Base-by-base conservation (phyloP, 768 basidiomycete species). In the Tulasnella sp. region DNA sequence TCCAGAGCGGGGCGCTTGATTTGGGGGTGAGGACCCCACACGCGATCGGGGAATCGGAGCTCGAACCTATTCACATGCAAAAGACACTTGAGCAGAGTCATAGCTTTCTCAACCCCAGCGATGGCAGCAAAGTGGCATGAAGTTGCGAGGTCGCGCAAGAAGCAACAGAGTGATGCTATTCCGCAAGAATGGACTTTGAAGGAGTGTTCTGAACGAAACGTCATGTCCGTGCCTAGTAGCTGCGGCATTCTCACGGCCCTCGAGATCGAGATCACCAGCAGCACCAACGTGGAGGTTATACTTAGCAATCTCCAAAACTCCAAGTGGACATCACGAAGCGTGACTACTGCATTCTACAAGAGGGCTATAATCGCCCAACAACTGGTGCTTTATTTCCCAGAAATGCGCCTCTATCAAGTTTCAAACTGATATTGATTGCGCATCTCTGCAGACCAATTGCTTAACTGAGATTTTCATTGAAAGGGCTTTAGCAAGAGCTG, bases 391-490 rank as follows among this genome's bases (percentile, higher is more conserved):
- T n/a, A 19, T 6, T 7, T n/a, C n/a, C 40, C 22, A 20, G 15
- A 24, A 12, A 7, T 5, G 27, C 4, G 2, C 2, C n/a, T n/a
- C n/a, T n/a, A n/a, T n/a, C n/a, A n/a, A n/a, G n/a, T n/a, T n/a
- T n/a, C n/a, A n/a, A n/a, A n/a, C n/a, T n/a, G n/a, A 16, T 37
- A 27, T 13, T n/a, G 34, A 43, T 1, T 45, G 15, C n/a, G 10
- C 19, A 12, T 34, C 25, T 35, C 20, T 32, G 33, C 31, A 85
- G 83, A 77, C 77, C 4, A 87, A 87, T 57, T 88, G 87, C 61
- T 61, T 89, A 32, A 88, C 85, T 0, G 85, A 88, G 62, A 78
- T 86, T n/a, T 86, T 83, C 58, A 72, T 86, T 45, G 80, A 87
- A 20, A 70, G 72, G 4, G 87, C 82, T 0, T 66, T 85, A 3